These are phyloP conservation scores for Cordia subcordata DNA, from an alignment of 257 asterid species.

Conservation along the genomic window DNA sequence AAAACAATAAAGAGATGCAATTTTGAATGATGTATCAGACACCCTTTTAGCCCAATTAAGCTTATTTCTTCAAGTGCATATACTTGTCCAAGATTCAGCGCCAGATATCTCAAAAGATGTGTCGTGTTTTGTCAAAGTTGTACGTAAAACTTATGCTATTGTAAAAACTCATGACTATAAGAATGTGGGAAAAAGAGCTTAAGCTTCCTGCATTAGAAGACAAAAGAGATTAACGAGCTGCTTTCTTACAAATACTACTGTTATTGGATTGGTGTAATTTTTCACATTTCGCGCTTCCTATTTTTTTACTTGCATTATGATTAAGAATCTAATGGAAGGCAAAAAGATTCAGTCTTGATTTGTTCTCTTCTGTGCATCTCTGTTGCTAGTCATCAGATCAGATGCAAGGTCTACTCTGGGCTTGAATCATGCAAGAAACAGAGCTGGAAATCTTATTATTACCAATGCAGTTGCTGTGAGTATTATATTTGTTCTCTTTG, in stretches of 20 bases:
- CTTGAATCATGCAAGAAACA: slow-evolving; percentile 26
- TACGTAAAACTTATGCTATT: too few relatives aligned
- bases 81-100: neutral
- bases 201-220: too few relatives aligned
- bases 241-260: too few relatives aligned
- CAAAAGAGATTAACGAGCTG: too few relatives aligned
- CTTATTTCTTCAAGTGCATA: neutral
- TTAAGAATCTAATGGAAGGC: neutral
- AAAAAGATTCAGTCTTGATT: neutral
- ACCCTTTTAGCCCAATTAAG: neutral
- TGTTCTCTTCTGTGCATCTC: neutral
- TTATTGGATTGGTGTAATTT: too few relatives aligned
- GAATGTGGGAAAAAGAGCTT: too few relatives aligned
- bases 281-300: too few relatives aligned
- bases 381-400: slow-evolving; percentile 41
- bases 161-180: too few relatives aligned
- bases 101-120: neutral
- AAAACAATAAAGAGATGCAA: neutral
- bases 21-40: slow-evolving; percentile 10
- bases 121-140: neutral
- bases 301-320: neutral
- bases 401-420: slow-evolving; percentile 32
- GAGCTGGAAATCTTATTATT: slow-evolving; percentile 24
- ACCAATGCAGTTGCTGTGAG: slow-evolving; percentile 54
- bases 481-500: slow-evolving; percentile 7